Percentiles rank a stretch among this genome's conserved stretches.
These are phyloP conservation scores for Histomonas meleagridis DNA, from an alignment of 208 protist species.

Conservation along the genomic window DNA sequence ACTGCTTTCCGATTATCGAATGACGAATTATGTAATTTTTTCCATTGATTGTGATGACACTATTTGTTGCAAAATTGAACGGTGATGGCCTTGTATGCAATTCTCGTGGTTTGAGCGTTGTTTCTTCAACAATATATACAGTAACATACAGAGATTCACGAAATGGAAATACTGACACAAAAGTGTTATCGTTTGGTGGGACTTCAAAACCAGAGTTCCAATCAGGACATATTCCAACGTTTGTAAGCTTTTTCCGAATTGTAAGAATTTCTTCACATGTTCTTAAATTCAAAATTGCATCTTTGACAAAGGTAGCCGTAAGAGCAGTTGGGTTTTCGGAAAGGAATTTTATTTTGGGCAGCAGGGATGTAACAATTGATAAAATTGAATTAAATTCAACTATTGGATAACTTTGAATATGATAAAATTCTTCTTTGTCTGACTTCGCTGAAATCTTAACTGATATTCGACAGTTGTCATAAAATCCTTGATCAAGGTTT, in stretches of 20 bases:
- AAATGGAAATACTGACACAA: constrained; percentile 19
- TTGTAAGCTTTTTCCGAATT: not conserved
- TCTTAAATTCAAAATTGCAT: not conserved
- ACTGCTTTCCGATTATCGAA: constrained; percentile 13
- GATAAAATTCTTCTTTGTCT: not conserved
- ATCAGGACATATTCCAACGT: not conserved
- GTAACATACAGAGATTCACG: constrained; percentile 1
- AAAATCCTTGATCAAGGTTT: not conserved
- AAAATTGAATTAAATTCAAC: constrained; percentile 16
- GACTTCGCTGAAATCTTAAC: not conserved
- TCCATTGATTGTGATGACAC: not conserved
- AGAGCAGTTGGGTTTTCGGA: not conserved
- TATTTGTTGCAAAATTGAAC: not conserved
- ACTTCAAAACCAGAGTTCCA: not conserved
- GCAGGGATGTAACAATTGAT: not conserved
- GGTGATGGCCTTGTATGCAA: not conserved
- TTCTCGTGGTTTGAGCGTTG: not conserved
- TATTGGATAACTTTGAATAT: not conserved
- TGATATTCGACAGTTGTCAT: not conserved
- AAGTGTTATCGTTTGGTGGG: not conserved
- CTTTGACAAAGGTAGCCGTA: not conserved
- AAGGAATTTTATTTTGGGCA: not conserved
- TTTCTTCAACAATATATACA: not conserved
- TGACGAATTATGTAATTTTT: not conserved
- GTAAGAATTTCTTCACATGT: constrained; percentile 9